Evolutionary conservation across 2,329 filamentous ascomycete species (phyloP).

Genomic region (Trichoderma simmonsii): DNA sequence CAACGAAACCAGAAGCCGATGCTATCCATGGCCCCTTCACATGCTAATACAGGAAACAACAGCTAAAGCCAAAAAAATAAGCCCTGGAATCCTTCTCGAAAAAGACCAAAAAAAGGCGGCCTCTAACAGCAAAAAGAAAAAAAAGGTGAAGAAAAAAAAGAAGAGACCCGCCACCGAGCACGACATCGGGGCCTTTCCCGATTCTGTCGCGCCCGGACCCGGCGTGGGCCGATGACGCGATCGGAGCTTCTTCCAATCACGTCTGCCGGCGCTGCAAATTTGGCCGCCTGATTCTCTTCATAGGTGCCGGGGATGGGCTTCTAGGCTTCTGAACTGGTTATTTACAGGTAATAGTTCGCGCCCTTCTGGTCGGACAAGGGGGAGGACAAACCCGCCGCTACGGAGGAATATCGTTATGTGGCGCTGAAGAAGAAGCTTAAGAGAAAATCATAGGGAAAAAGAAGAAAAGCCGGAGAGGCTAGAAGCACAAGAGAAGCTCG

Average conservation of each 20-base stretch:
- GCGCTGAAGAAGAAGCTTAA: neutral
- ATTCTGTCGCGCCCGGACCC: conserved; percentile 13
- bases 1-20: neutral
- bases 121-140: neutral
- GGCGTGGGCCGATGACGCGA: conserved; percentile 27
- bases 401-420: neutral
- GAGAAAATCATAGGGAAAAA: neutral
- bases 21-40: conserved; percentile 8
- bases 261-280: conserved; percentile 18
- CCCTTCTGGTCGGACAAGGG: neutral
- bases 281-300: neutral
- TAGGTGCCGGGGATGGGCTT: neutral
- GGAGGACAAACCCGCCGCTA: neutral
- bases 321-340: neutral
- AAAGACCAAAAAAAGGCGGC: neutral
- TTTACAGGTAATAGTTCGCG: neutral
- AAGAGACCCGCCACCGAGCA: neutral
- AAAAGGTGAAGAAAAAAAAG: neutral
- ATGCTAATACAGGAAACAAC: neutral
- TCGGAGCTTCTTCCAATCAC: conserved; percentile 24
- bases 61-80: neutral
- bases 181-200: conserved; percentile 19
- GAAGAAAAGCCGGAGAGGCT: neutral
- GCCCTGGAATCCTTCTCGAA: conserved; percentile 2
- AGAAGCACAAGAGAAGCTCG: neutral